Base-by-base conservation (phyloP, 768 basidiomycete species). In the Mycena leptocephala region DNA sequence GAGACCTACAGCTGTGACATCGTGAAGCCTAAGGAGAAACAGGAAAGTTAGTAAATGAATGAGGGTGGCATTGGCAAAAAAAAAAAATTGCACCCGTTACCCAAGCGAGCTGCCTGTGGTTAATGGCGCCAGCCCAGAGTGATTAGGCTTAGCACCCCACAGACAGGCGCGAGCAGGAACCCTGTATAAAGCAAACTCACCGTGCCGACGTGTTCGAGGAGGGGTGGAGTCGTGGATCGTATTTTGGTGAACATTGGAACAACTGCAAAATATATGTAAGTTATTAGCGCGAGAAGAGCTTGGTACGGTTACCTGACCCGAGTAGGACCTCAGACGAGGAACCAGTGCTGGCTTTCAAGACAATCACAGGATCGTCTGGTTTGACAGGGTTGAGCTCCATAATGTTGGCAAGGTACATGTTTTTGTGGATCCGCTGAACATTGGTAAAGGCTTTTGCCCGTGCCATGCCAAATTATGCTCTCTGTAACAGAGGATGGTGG, bases 391-490 rank as follows among this genome's bases (percentile, higher is more conserved):
- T 71, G 35, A 14, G 14, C 39, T 71, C 56, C 0, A 59, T 63
- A n/a, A 74, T 78, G 22, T 74, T 74, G 6, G 76, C 73, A 10
- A 39, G 56, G 16, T 64, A 33, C 65, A 77, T 77, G 41, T 75
- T 69, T 11, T 75, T 74, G 56, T 78, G 76, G 7, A 78, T 43
- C 48, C 62, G 32, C 24, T 78, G 76, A 2, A 71, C 10, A 10
- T 11, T 8, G 1, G 33, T 13, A n/a, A 78, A 74, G 1, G 76
- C 74, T 16, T 35, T 26, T 26, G 48, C 39, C 7, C 68, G 68
- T 4, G 39, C 51, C 11, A 30, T 37, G 2, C 41, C 68, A 37
- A 55, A 55, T 55, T 55, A n/a, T n/a, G n/a, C n/a, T n/a, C n/a
- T n/a, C n/a, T n/a, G n/a, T n/a, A n/a, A n/a, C n/a, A n/a, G n/a